Percentiles rank a stretch among this genome's conserved stretches.
Conservation (phyloP, 1,284 basidiomycete genomes). For the Microstroma glucosiphilum region DNA sequence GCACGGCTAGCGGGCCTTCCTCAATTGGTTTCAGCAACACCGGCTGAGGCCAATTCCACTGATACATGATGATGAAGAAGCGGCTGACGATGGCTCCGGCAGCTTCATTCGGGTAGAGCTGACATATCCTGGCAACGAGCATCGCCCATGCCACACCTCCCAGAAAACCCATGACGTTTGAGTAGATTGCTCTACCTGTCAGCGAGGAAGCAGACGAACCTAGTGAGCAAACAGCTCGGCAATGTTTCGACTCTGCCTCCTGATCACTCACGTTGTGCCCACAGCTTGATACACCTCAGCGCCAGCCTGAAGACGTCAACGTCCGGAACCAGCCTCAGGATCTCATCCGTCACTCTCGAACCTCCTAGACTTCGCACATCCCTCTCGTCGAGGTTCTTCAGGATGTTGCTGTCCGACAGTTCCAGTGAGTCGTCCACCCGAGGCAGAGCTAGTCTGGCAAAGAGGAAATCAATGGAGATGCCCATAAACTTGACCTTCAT, state of each 20-base stretch:
- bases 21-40: slow-evolving; percentile 87
- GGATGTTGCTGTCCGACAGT: slow-evolving; percentile 80
- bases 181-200: slow-evolving; percentile 75
- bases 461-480: slow-evolving; percentile 87
- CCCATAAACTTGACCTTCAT: slow-evolving; percentile 86
- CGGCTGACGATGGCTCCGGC: slow-evolving; percentile 92
- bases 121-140: slow-evolving; percentile 95
- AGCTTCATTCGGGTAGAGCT: slow-evolving; percentile 89
- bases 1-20: slow-evolving; percentile 82
- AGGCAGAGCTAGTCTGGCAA: slow-evolving; percentile 76
- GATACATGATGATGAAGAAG: slow-evolving; percentile 93
- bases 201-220: slow-evolving; percentile 54
- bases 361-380: slow-evolving; percentile 91
- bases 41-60: slow-evolving; percentile 98
- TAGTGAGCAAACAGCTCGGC: slow-evolving; percentile 7
- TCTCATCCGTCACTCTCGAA: slow-evolving; percentile 92
- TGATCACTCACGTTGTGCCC: slow-evolving; percentile 73
- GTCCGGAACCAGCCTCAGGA: slow-evolving; percentile 88
- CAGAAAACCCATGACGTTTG: slow-evolving; percentile 94
- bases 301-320: slow-evolving; percentile 90
- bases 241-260: too few species aligned
- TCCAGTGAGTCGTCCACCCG: slow-evolving; percentile 85
- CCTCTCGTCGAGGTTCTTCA: slow-evolving; percentile 87
- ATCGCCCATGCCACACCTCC: slow-evolving; percentile 99
- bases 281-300: slow-evolving; percentile 90